phyloP scores from a whole-genome alignment of 1,284 basidiomycete genomes.

The Ceraceosorus guamensis region DNA sequence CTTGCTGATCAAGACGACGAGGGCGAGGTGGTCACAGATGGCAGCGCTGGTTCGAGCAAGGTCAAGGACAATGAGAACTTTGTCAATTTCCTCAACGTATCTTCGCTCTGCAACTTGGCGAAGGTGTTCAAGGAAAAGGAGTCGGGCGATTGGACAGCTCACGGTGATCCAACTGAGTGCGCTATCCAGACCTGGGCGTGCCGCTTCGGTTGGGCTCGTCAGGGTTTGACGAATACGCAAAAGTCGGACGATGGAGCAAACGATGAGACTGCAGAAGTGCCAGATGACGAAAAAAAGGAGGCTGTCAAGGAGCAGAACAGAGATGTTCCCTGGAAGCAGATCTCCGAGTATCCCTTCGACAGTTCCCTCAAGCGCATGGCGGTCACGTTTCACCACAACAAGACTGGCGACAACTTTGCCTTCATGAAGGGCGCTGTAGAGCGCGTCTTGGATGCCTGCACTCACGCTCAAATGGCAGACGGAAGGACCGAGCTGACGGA shows the following conservation, averaged over 20 bases:
- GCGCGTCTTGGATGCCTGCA: conserved; percentile 39
- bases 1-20: conserved; percentile 34
- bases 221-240: conserved; percentile 28
- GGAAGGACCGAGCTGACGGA: conserved; percentile 42
- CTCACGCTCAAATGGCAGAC: conserved; percentile 29
- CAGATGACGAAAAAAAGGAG: conserved; percentile 12
- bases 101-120: conserved; percentile 47
- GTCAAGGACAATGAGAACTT: conserved; percentile 26
- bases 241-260: conserved; percentile 18
- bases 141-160: conserved; percentile 56
- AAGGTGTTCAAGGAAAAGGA: conserved; percentile 46
- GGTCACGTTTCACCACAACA: conserved; percentile 50
- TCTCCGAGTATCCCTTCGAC: conserved; percentile 53
- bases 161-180: conserved; percentile 61
- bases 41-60: conserved; percentile 19
- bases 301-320: conserved; percentile 16
- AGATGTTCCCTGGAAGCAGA: conserved; percentile 30
- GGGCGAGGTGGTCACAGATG: conserved; percentile 49
- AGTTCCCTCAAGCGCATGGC: conserved; percentile 46
- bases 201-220: conserved; percentile 44
- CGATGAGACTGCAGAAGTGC: conserved; percentile 5
- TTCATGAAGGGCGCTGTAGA: conserved; percentile 48
- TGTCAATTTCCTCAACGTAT: conserved; percentile 37
- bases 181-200: conserved; percentile 62
- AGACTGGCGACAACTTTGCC: conserved; percentile 28